Conservation (phyloP, 1,284 basidiomycete genomes). For the Tilletiopsis washingtonensis region DNA sequence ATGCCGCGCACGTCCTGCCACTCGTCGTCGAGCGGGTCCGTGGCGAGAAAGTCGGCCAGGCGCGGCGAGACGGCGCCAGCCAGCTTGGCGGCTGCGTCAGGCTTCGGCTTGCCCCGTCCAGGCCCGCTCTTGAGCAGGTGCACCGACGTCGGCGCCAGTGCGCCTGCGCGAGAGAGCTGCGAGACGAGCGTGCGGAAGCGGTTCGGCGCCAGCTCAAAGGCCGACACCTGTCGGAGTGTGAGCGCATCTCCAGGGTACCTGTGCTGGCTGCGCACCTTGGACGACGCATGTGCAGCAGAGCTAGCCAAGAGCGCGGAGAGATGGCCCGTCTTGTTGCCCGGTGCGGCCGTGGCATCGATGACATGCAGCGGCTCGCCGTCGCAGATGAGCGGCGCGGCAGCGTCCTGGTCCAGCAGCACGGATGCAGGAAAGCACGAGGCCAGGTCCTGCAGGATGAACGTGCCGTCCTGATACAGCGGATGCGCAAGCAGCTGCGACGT, state of each 20-base stretch:
- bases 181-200: conserved; percentile 15
- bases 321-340: conserved; percentile 96
- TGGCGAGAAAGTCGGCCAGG: conserved; percentile 30
- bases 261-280: background rate
- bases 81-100: background rate
- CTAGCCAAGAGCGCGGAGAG: conserved; percentile 61
- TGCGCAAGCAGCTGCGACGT: conserved; percentile 27
- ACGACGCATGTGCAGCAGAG: background rate
- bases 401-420: conserved; percentile 49
- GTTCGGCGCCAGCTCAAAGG: conserved; percentile 31
- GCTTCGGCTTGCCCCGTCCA: conserved; percentile 9
- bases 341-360: conserved; percentile 91
- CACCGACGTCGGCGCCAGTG: conserved; percentile 1
- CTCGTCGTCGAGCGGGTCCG: conserved; percentile 9
- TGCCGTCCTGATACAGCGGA: conserved; percentile 61
- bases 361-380: conserved; percentile 26
- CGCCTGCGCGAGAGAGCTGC: conserved; percentile 15
- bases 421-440: conserved; percentile 92
- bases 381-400: background rate
- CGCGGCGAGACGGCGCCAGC: conserved; percentile 14
- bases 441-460: conserved; percentile 90
- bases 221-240: conserved; percentile 11
- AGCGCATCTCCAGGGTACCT: background rate
- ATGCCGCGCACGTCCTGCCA: background rate
- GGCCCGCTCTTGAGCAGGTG: background rate